A percentile compares a stretch with the other conserved stretches of the same genome.
Conservation (phyloP, 2,329 filamentous ascomycete species). For the Tympanopsis confertula region DNA sequence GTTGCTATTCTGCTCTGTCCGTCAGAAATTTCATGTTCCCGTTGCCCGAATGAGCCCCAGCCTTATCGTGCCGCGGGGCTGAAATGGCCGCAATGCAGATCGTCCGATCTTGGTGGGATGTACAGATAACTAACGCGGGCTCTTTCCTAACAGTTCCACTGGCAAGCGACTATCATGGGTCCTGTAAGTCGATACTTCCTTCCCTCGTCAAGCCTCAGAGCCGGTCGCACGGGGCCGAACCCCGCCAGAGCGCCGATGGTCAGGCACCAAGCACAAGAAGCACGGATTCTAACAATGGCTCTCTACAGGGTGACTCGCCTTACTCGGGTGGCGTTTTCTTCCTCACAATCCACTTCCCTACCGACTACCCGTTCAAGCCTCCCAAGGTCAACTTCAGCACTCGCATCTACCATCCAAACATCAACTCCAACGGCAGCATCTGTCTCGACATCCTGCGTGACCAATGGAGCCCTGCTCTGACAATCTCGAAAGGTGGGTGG, state of each 20-base stretch:
- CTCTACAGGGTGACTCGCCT: slow-evolving; percentile 71
- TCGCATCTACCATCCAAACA: slow-evolving; percentile 98
- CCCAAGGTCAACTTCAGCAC: slow-evolving; percentile 99
- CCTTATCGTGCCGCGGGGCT: no score
- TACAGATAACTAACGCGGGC: neutral
- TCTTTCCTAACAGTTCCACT: slow-evolving; percentile 68
- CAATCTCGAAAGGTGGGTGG: slow-evolving; percentile 84
- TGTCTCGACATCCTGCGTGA: slow-evolving; percentile 96
- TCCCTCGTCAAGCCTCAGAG: no score
- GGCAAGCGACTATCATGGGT: slow-evolving; percentile 99
- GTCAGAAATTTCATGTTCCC: no score
- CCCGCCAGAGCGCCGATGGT: no score
- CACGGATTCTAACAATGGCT: slow-evolving; percentile 15
- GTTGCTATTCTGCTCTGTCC: slow-evolving; percentile 12
- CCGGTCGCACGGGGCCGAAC: no score
- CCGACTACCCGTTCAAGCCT: slow-evolving; percentile 99
- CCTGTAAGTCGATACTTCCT: slow-evolving; percentile 87
- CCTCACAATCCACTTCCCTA: slow-evolving; percentile 96
- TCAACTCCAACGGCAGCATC: slow-evolving; percentile 99
- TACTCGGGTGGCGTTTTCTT: slow-evolving; percentile 99
- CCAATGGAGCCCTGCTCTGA: slow-evolving; percentile 97
- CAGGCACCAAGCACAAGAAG: no score
- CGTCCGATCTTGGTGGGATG: no score
- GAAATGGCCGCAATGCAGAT: no score
- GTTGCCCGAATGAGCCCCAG: no score